Base-by-base conservation (phyloP, 345 rosid species). In the Hypericum androsaemum region DNA sequence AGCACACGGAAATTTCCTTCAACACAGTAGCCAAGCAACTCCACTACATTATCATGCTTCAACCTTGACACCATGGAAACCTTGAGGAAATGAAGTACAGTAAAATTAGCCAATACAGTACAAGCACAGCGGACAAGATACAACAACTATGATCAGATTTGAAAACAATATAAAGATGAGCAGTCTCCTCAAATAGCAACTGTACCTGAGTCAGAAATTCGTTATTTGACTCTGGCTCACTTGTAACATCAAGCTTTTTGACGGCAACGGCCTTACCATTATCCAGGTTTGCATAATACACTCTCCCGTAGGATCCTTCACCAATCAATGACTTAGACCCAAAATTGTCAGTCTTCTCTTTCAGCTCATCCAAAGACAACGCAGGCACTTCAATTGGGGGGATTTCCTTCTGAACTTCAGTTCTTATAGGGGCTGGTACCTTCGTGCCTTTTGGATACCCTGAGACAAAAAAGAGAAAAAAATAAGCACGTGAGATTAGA, bases 301-400 rank as follows among this genome's bases (percentile, higher is more conserved):
- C 99, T 76, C 94, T 83, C 64, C 97, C 99, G 57, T 88, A 94
- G 1, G 97, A 94, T 52, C 99, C 97, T 81, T 94, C 99, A 17
- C 99, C 99, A 56, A 94, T 86, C 74, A 94, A 79, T 35, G 97
- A 82, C 82, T 83, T 83, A 38, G 97, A 85, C 48, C 99, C 90
- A 43, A 94, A 88, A 71, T 79, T 79, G 50, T 80, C 94, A n/a
- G 98, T 92, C 74, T 81, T 85, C 61, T 82, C 97, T 81, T 74
- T 88, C 68, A 94, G 70, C 52, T 80, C 94, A 42, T 71, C 80
- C 71, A 82, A 62, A 59, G 89, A 72, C 66, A 94, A 65, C 12
- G 69, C 74, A 7, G 95, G 88, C 36, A 94, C 97, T 73, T 94
- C 90, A 52, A 88, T 83, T 7, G 88, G 79, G 4, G 94, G 95